Evolutionary conservation across 441 rosid species (phyloP).

Genomic region (Erodium moschatum): DNA sequence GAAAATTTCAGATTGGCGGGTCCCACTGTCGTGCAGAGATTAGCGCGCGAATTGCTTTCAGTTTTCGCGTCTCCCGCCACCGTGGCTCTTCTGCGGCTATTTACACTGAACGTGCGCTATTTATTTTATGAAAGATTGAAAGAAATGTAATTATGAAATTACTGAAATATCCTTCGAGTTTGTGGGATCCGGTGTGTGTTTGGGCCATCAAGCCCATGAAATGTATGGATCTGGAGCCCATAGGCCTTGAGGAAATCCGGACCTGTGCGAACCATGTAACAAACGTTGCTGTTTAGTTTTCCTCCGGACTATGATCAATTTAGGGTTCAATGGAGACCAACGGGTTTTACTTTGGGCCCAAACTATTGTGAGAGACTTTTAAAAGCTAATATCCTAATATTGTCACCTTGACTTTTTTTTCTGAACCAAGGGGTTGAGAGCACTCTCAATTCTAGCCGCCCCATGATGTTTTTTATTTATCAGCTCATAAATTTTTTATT

Average conservation of each 20-base stretch:
- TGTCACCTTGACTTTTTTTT: too few relatives aligned
- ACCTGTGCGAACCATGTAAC: neutral
- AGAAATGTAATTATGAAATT: neutral
- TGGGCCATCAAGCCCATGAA: neutral
- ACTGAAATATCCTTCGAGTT: neutral
- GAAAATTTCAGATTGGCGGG: neutral
- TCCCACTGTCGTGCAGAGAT: neutral
- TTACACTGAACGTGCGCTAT: neutral
- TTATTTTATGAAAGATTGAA: neutral
- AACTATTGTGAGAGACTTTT: too few relatives aligned
- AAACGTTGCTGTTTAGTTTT: too few relatives aligned
- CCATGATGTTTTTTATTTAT: too few relatives aligned
- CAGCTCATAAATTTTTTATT: too few relatives aligned
- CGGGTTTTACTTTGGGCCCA: too few relatives aligned
- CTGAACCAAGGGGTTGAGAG: too few relatives aligned
- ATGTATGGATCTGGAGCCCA: neutral
- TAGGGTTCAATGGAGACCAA: too few relatives aligned
- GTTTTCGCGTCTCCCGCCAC: constrained; percentile 1
- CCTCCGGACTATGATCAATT: too few relatives aligned
- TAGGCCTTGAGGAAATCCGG: neutral
- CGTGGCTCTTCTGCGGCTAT: neutral
- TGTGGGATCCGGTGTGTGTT: neutral
- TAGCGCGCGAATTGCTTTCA: constrained; percentile 4
- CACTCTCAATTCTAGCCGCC: too few relatives aligned
- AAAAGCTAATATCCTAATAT: too few relatives aligned